These are phyloP conservation scores for Mytilinidion resinicola DNA, from an alignment of 495 filamentous ascomycete species.

Conservation along the genomic window DNA sequence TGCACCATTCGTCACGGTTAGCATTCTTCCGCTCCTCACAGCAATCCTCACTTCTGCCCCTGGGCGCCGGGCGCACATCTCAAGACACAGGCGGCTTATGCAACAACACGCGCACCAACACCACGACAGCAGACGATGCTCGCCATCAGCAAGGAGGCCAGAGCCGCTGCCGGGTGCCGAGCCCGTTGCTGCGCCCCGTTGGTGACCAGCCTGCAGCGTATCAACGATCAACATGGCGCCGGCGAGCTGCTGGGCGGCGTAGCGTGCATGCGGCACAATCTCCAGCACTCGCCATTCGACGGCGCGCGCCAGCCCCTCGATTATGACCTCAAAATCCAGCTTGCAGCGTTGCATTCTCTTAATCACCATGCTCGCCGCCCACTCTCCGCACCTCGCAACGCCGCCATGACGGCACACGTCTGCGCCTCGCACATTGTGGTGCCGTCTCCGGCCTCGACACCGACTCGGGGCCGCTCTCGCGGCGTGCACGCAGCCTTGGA, in stretches of 20 bases:
- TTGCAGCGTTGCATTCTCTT: conserved; percentile 4
- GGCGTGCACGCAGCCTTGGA: background rate
- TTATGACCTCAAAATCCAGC: conserved; percentile 2
- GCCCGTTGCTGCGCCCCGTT: conserved; percentile 2
- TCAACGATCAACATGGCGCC: background rate
- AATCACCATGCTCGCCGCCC: background rate
- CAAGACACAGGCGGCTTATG: no score
- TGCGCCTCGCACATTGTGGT: background rate
- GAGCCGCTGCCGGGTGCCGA: background rate
- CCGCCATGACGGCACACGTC: background rate
- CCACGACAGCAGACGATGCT: no score
- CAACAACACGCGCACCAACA: no score
- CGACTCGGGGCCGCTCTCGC: background rate
- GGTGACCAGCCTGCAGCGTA: background rate
- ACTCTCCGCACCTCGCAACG: background rate
- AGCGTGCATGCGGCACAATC: background rate
- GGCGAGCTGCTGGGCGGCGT: background rate
- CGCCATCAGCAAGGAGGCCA: no score
- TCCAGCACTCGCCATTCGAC: background rate
- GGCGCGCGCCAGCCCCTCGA: background rate
- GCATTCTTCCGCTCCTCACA: no score
- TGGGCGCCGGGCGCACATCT: no score
- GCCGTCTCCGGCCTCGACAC: background rate
- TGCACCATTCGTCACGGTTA: no score
- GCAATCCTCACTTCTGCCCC: no score